Conservation (phyloP, 257 asterid genomes). For the Solanum bulbocastanum region DNA sequence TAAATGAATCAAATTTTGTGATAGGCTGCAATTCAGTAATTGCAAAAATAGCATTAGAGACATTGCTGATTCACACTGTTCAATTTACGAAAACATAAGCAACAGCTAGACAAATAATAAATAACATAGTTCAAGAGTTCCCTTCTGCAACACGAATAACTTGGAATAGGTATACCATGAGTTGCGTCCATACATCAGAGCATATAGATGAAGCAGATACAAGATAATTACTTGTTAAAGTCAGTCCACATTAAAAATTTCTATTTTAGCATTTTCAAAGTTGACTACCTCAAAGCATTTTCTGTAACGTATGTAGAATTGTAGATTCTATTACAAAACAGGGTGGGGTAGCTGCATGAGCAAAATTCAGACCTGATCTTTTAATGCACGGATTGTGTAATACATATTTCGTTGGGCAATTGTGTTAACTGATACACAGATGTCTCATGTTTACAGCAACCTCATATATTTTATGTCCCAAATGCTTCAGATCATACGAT, state of each 20-base stretch:
- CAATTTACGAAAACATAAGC: not conserved
- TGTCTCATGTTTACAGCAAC: not conserved
- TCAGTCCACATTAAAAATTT: not conserved
- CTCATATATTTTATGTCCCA: not conserved
- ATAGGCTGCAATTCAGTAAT: conserved; percentile 34
- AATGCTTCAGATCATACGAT: not conserved
- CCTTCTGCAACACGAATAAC: not conserved
- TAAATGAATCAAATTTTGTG: conserved; percentile 51
- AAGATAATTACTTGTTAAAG: not conserved
- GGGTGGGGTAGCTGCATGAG: not conserved
- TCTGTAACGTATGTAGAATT: not conserved
- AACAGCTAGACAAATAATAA: not conserved
- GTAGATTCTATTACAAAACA: not conserved
- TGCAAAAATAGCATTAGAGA: conserved; percentile 25
- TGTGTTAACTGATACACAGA: not conserved
- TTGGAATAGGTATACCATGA: not conserved
- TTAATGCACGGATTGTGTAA: not conserved
- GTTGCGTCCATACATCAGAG: not conserved
- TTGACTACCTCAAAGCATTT: not conserved
- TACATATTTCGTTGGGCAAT: not conserved
- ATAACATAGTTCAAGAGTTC: not conserved
- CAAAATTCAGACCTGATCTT: not conserved
- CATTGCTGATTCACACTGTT: not conserved
- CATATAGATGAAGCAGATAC: not conserved
- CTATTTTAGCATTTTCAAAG: not conserved